phyloP scores from a whole-genome alignment of 2,329 filamentous ascomycete genomes.

The Botrytis squamosa region DNA sequence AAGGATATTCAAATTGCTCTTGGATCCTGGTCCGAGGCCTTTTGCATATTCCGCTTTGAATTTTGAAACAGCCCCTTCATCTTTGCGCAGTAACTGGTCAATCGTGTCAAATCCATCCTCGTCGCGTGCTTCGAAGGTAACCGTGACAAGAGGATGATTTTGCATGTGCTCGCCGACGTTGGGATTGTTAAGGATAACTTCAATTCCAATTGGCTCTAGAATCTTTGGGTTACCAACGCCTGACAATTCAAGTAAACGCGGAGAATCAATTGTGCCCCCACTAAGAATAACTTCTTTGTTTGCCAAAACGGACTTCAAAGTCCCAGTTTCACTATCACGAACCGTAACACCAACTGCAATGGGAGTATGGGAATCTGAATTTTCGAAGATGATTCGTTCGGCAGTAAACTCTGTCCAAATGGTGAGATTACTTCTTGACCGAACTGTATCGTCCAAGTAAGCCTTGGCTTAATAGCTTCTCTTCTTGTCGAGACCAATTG shows the following conservation, averaged over 20 bases:
- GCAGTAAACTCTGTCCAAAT: conserved; percentile 58
- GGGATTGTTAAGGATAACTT: conserved; percentile 22
- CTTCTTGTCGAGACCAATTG: conserved; percentile 13
- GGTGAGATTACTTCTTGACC: conserved; percentile 60
- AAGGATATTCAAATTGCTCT: no score
- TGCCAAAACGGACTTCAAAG: conserved; percentile 35
- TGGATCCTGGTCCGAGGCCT: no score
- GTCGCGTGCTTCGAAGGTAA: no score
- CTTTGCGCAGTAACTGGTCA: no score
- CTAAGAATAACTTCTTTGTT: conserved; percentile 37
- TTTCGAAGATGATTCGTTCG: conserved; percentile 8
- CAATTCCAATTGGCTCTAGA: conserved; percentile 27
- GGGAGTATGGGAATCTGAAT: not conserved
- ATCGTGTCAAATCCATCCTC: no score
- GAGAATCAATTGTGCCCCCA: conserved; percentile 32
- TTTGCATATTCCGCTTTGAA: no score
- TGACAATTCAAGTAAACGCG: conserved; percentile 40
- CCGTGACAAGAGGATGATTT: no score
- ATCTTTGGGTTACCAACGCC: conserved; percentile 33
- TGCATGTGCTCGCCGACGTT: conserved; percentile 38
- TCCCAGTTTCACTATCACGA: conserved; percentile 29
- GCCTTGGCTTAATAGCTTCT: conserved; percentile 12
- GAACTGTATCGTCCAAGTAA: conserved; percentile 7
- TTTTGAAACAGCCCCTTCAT: no score
- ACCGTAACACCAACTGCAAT: conserved; percentile 10